A percentile compares a stretch with the other conserved stretches of the same genome.
Evolutionary conservation across 2,329 filamentous ascomycete genomes (phyloP).

Genomic region (Elsinoe ampelina): DNA sequence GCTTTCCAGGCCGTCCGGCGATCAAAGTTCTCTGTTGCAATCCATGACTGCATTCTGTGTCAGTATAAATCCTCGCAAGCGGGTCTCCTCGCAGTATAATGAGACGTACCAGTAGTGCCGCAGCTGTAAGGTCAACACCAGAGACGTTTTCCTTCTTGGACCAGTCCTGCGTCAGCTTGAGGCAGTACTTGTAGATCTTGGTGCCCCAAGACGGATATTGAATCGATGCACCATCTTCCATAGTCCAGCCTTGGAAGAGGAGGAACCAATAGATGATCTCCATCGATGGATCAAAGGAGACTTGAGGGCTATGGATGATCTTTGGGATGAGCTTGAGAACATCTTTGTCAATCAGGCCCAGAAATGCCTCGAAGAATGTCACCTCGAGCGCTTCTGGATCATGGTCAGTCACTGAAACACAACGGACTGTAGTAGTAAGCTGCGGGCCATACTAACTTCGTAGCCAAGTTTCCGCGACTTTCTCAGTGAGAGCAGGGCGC

Average conservation of each 20-base stretch:
- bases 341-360: slow-evolving; percentile 1
- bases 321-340: slow-evolving; percentile 1
- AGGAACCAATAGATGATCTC: slow-evolving; percentile 10
- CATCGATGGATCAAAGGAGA: slow-evolving; percentile 3
- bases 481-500: neutral
- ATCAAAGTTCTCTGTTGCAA: slow-evolving; percentile 3
- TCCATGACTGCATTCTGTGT: neutral
- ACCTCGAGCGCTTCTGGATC: neutral
- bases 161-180: slow-evolving; percentile 2
- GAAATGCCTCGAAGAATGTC: neutral
- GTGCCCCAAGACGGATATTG: neutral
- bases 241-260: slow-evolving; percentile 8
- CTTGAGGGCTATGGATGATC: slow-evolving; percentile 7
- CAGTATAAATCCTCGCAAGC: neutral
- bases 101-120: neutral
- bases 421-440: neutral
- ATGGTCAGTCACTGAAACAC: neutral
- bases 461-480: neutral
- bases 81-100: neutral
- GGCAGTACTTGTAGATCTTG: slow-evolving; percentile 6
- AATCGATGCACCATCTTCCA: neutral
- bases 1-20: neutral
- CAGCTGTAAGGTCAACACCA: slow-evolving; percentile 4
- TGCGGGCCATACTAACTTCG: neutral
- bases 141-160: neutral